phyloP scores from a whole-genome alignment of 352 stramenopile genomes.

The Phytophthora megakarya region DNA sequence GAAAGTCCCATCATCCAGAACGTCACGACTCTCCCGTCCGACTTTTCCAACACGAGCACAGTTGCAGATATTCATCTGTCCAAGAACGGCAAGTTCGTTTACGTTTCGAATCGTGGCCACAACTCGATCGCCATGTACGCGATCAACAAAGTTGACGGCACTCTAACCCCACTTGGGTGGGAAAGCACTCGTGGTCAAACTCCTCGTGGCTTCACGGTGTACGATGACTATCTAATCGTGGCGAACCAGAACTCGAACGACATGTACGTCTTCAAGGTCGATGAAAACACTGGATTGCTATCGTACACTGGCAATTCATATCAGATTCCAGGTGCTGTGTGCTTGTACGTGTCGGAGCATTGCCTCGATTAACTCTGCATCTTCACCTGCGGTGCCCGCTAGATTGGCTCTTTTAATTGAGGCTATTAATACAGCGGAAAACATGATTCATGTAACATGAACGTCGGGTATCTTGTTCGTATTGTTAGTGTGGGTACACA shows the following conservation, averaged over 20 bases:
- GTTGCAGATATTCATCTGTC: constrained; percentile 53
- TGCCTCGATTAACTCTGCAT: background rate
- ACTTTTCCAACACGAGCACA: constrained; percentile 24
- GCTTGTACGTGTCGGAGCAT: constrained; percentile 29
- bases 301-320: constrained; percentile 41
- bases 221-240: constrained; percentile 50
- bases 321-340: constrained; percentile 35
- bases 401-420: background rate
- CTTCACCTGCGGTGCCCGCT: background rate
- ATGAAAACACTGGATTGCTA: constrained; percentile 38
- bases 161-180: constrained; percentile 36
- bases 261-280: constrained; percentile 51
- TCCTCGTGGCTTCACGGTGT: constrained; percentile 47
- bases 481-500: too few relatives aligned
- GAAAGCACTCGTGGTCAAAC: constrained; percentile 43
- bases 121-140: constrained; percentile 57
- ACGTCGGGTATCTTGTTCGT: too few relatives aligned
- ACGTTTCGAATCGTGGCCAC: constrained; percentile 60
- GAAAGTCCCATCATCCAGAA: constrained; percentile 37
- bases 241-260: constrained; percentile 55
- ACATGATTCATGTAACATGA: too few relatives aligned
- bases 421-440: too few relatives aligned
- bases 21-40: constrained; percentile 48
- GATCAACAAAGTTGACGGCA: constrained; percentile 28
- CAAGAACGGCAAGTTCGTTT: constrained; percentile 48